Base-by-base conservation (phyloP, 768 basidiomycete genomes). In the Psilocybe subaeruginosa region DNA sequence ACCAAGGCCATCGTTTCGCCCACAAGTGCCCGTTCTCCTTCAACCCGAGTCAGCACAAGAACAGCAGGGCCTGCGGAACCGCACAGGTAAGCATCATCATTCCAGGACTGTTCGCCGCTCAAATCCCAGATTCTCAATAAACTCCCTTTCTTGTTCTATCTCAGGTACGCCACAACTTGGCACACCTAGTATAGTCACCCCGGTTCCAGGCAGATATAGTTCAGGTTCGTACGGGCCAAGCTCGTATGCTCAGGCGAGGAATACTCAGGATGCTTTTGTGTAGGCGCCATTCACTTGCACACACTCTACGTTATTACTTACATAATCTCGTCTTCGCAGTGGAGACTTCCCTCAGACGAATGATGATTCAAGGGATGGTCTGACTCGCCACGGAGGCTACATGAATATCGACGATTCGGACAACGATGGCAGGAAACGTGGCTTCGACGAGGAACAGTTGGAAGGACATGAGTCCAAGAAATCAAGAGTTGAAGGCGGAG, bases 401-500 rank as follows among this genome's bases (percentile, higher is more conserved):
- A 58, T 64, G 47, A 57, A 54, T 37, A 52, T 60, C 11, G 47
- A 58, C 11, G 12, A 35, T 19, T 67, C 66, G 30, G 65, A 64
- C 29, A 49, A 46, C 23, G 71, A 69, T 30, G 63, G 54, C 50
- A 70, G 62, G 47, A 82, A 85, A 72, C 81, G 82, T 60, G 74
- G 73, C 8, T 73, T 76, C 30, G 78, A 79, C 59, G 70, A 72
- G 62, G 80, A 80, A 41, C 78, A 79, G 55, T 80, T 80, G 46
- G 80, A 78, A 30, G 72, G 73, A 63, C 78, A 80, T 54, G 74
- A 75, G 62, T 65, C 75, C 17, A 88, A 87, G 74, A 85, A 84
- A 71, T 77, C 79, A 58, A 81, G 83, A 59, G 73, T 83, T n/a
- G 83, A 83, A 50, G 78, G 73, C 39, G 79, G 82, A 48, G 80